Base-by-base conservation (phyloP, 2,329 filamentous ascomycete species). In the Alternaria sp. region DNA sequence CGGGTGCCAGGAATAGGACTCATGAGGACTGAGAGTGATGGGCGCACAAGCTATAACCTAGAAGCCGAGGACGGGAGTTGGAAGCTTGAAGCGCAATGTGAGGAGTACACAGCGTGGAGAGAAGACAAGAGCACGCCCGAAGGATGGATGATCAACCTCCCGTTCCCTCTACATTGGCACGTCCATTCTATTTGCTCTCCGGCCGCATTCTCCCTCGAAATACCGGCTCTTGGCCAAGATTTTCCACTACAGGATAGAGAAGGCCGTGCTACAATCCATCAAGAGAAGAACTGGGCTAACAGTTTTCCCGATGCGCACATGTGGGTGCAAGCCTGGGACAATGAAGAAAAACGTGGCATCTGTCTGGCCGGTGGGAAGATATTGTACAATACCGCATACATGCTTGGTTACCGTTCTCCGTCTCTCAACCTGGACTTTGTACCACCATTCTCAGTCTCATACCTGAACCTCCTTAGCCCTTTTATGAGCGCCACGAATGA, bases 261-360 rank as follows among this genome's bases (percentile, higher is more conserved):
- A 28, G 80, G 78, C 42, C 62, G 52, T 3, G 80, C 79, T 3
- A 72, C 68, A 2, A 76, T 83, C 1, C 81, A 84, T 63, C 77
- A 82, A 51, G 82, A 84, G 63, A 84, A 84, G 69, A 84, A 84
- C 62, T 84, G 80, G 81, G 81, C 81, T 1, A 70, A 71, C 39
- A 77, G 73, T 28, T 83, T 83, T 62, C 80, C 80, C 0, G 72
- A 77, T 2, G 76, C 79, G 17, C 81, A 77, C 45, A 73, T 76
- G 61, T 77, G 74, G 75, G 63, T 76, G 17, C 73, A 77, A 52
- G 73, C 73, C 14, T 70, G 69, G 51, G 60, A 68, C 14, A 51
- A 57, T 5, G 54, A 62, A 4, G 33, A 60, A 3, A 61, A 68
- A 39, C 61, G 60, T 21, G 68, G 70, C 1, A 62, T 77, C 1